Conservation (phyloP, 1,139 yeast species). For the Lodderomyces orthopsilosis region DNA sequence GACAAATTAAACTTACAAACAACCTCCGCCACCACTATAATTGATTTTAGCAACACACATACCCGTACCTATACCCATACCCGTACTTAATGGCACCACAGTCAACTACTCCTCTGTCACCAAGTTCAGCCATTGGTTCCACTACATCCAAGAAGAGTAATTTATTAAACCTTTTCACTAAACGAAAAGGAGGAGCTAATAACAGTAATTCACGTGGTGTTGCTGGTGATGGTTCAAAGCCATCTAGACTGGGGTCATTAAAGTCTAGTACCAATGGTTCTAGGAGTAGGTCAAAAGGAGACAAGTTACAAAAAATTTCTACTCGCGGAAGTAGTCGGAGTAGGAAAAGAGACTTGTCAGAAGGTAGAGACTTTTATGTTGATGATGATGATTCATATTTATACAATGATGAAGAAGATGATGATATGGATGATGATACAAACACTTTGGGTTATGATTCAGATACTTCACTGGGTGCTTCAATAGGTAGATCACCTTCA, state of each 20-base stretch:
- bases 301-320: constrained; percentile 3
- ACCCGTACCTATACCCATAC: background rate
- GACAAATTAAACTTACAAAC: too few relatives aligned
- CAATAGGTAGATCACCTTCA: constrained; percentile 6
- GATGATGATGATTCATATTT: constrained; percentile 13
- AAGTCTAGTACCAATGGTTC: background rate
- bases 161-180: constrained; percentile 14
- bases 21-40: too few relatives aligned
- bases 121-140: constrained; percentile 6
- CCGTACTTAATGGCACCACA: background rate
- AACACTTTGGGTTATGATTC: constrained; percentile 11
- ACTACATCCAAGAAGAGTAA: constrained; percentile 9
- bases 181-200: constrained; percentile 6
- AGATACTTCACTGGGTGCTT: constrained; percentile 11
- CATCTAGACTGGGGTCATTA: constrained; percentile 3
- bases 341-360: constrained; percentile 5
- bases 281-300: background rate
- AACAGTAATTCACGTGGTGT: background rate
- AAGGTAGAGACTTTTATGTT: constrained; percentile 5
- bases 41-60: too few relatives aligned
- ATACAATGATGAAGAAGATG: constrained; percentile 15
- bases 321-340: constrained; percentile 3
- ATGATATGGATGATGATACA: constrained; percentile 2
- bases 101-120: constrained; percentile 6
- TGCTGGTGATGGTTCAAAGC: background rate